Evolutionary conservation across 208 protist species (phyloP), one percentile per base, ranked within the genome.

Genomic region (Leishmania guyanensis): DNA sequence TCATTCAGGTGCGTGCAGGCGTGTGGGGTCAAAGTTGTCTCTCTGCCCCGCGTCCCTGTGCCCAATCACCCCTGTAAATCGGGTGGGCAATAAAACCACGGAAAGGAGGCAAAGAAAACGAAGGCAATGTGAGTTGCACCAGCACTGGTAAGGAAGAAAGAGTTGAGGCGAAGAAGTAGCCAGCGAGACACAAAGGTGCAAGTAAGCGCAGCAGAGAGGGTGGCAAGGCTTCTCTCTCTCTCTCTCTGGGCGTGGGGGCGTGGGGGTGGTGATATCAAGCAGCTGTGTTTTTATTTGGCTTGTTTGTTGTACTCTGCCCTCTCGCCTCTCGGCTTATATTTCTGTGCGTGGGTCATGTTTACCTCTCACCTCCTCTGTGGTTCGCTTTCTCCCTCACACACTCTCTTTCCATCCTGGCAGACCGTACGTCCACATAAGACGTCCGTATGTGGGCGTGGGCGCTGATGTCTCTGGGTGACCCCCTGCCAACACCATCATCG

Each of bases 321-420:
- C 58, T 79, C 58, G 68, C 48, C 48, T 50, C 70, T 46, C 70
- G 22, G 20, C 56, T 72, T 79, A 36, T 16, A 58, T 76, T 76
- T 76, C 43, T 46, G 43, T 56, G 53, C 53, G 17, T 20, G 16
- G 10, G 53, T 56, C 53, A 56, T 56, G 53, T 20, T 20, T 56
- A 12, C 53, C 17, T 20, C 17, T 9, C 17, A 20, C 17, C 14
- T 12, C 53, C 53, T 56, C 53, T 0, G 53, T 56, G 53, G 53
- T 56, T 56, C 53, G 10, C 17, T 56, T 56, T 56, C 17, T 56
- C 17, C 17, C 17, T 56, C 62, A 68, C 29, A 33, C 62, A 29
- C 62, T 20, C 17, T 56, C 53, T 20, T 20, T 9, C 53, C 16
- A 56, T 20, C 10, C 53, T 56, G 17, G 43, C 62, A 12, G 29